These are phyloP conservation scores for Diddensiella transvaalensis DNA, from an alignment of 805 yeast genomes.

Conservation along the genomic window DNA sequence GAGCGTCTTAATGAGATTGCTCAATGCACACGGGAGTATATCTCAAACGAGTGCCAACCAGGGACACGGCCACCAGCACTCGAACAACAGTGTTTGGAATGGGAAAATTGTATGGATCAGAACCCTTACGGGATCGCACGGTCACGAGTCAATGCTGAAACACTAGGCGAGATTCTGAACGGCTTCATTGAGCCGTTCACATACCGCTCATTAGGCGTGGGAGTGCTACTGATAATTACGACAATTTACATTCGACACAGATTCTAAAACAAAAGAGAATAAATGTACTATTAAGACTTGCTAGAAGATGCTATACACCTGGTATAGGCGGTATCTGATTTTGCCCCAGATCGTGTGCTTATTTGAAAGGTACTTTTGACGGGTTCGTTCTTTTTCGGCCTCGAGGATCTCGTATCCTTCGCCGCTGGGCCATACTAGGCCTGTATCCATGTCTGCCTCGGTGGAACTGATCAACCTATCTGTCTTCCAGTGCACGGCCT, in stretches of 20 bases:
- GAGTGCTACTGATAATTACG: not conserved
- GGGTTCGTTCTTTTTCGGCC: slow-evolving; percentile 17
- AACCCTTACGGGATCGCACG: slow-evolving; percentile 63
- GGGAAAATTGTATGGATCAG: slow-evolving; percentile 77
- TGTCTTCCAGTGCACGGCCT: slow-evolving; percentile 26
- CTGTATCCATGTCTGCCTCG: slow-evolving; percentile 24
- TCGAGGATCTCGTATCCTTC: slow-evolving; percentile 26
- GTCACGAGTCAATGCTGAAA: slow-evolving; percentile 68
- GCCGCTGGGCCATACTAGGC: slow-evolving; percentile 28
- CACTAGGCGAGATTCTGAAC: slow-evolving; percentile 73
- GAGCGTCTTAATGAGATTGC: slow-evolving; percentile 58
- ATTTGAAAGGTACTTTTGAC: slow-evolving; percentile 6
- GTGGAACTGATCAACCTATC: slow-evolving; percentile 22
- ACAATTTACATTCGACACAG: not conserved
- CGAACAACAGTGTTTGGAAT: slow-evolving; percentile 60
- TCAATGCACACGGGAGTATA: slow-evolving; percentile 63
- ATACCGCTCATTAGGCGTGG: slow-evolving; percentile 25
- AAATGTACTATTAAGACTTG: not conserved
- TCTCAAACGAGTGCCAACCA: slow-evolving; percentile 59
- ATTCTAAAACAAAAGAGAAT: not conserved
- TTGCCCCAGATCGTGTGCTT: slow-evolving; percentile 8
- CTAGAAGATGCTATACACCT: slow-evolving; percentile 8
- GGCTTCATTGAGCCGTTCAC: slow-evolving; percentile 67
- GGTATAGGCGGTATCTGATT: slow-evolving; percentile 9
- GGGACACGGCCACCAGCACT: slow-evolving; percentile 68